Evolutionary conservation across 768 basidiomycete genomes (phyloP).

Genomic region (Calocybe gangraenosa): DNA sequence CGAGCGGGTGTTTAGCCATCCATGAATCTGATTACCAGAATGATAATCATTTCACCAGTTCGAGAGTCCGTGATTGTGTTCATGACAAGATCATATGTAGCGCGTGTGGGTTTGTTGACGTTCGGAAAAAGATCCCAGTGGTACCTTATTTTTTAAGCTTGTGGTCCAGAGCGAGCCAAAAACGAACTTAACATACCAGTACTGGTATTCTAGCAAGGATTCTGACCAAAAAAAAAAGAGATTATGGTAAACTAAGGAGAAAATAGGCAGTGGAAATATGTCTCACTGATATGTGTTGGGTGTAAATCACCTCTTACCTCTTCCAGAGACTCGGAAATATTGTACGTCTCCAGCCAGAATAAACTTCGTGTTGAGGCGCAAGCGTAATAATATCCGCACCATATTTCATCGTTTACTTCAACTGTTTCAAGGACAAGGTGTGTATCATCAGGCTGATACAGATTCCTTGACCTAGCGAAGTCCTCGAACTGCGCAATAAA

Average conservation of each 20-base stretch:
- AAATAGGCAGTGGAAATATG: background rate
- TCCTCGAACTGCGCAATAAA: slow-evolving; percentile 5
- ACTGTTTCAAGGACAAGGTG: slow-evolving; percentile 4
- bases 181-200: slow-evolving; percentile 3
- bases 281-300: slow-evolving; percentile 8
- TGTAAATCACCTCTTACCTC: slow-evolving; percentile 5
- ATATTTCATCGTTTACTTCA: background rate
- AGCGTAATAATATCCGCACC: slow-evolving; percentile 13
- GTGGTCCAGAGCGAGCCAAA: background rate
- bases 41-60: slow-evolving; percentile 2
- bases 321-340: background rate
- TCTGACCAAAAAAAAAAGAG: slow-evolving; percentile 1
- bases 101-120: background rate
- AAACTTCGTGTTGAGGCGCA: slow-evolving; percentile 5
- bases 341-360: slow-evolving; percentile 9
- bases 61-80: slow-evolving; percentile 7
- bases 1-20: background rate
- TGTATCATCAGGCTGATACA: slow-evolving; percentile 7
- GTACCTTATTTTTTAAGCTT: background rate
- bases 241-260: background rate
- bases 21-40: background rate
- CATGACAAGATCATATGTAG: slow-evolving; percentile 2
- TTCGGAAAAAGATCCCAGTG: slow-evolving; percentile 13
- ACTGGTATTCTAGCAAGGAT: slow-evolving; percentile 8
- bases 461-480: background rate